These are phyloP conservation scores for Colletotrichum destructivum DNA, from an alignment of 2,329 filamentous ascomycete genomes.

Conservation along the genomic window DNA sequence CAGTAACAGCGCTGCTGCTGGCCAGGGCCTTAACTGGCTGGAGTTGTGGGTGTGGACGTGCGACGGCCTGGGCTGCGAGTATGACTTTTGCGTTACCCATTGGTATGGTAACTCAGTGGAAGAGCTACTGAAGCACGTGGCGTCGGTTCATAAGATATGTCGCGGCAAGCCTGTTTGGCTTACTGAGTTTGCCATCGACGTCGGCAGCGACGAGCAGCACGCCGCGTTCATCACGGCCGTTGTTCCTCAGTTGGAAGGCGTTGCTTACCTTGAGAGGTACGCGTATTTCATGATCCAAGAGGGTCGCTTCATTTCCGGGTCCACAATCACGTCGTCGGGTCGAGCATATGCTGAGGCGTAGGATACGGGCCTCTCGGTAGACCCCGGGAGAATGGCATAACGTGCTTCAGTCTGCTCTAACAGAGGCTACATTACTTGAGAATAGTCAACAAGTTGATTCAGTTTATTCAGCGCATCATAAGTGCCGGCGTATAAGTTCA, in stretches of 20 bases:
- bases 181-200: constrained; percentile 67
- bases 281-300: constrained; percentile 68
- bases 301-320: constrained; percentile 56
- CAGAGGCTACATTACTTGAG: no score
- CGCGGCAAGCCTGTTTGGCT: constrained; percentile 70
- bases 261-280: constrained; percentile 67
- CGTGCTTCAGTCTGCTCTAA: no score
- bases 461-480: no score
- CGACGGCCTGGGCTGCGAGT: constrained; percentile 60
- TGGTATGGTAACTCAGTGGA: constrained; percentile 63
- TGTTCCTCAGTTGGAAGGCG: constrained; percentile 63
- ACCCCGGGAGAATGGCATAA: no score
- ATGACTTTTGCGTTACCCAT: constrained; percentile 74
- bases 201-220: constrained; percentile 59
- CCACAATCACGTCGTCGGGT: not conserved
- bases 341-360: constrained; percentile 1
- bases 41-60: constrained; percentile 67
- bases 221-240: constrained; percentile 64
- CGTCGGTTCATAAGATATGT: constrained; percentile 60
- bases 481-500: no score
- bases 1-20: constrained; percentile 67
- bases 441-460: no score
- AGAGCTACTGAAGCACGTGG: not conserved
- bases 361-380: not conserved
- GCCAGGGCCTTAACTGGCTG: constrained; percentile 71